Base-by-base conservation (phyloP, 2,329 filamentous ascomycete species). In the Helotiales sp. region DNA sequence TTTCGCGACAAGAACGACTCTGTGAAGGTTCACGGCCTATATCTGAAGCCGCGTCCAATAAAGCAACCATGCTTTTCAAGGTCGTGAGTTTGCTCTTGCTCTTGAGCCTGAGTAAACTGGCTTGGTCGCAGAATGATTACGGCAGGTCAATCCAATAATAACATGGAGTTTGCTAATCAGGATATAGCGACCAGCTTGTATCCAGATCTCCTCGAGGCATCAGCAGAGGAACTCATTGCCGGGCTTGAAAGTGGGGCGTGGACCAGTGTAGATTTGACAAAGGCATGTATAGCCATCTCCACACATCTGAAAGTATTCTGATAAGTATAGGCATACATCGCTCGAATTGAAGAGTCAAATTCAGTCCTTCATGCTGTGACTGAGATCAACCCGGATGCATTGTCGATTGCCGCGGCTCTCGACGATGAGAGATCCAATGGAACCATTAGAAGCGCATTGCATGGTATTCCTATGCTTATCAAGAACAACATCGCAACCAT, bases 401-500 rank as follows among this genome's bases (percentile, higher is more conserved):
- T 71, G 3, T 46, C 53, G 1, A 71, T 71, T 55, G 69, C 70
- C 8, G 59, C 57, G 27, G 17, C 52, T 24, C 65, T 72, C 9
- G 70, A 72, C 52, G 59, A 40, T 8, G 69, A 72, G 44, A 65
- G 69, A 31, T 54, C 61, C 1, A 58, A 61, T 10, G 68, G 68
- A 8, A 63, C 50, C 6, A 54, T 67, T 27, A 51, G 67, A n/a
- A 66, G 69, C 19, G 38, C 80, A 5, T 71, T 85, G 0, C 82
- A 86, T 69, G 83, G 84, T 1, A 75, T 86, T 3, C 83, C 83
- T 0, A 79, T 86, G 44, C 70, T 86, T 13, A 78, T 86, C 71
- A 86, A 86, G 70, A 80, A 84, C 68, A 84, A 83, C 65, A 85
- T 86, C 55, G 83, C 79, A 15, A 86, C 83, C 1, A 69, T 71